Base-by-base conservation (phyloP, 2,329 filamentous ascomycete species). In the Lecanicillium sp. region DNA sequence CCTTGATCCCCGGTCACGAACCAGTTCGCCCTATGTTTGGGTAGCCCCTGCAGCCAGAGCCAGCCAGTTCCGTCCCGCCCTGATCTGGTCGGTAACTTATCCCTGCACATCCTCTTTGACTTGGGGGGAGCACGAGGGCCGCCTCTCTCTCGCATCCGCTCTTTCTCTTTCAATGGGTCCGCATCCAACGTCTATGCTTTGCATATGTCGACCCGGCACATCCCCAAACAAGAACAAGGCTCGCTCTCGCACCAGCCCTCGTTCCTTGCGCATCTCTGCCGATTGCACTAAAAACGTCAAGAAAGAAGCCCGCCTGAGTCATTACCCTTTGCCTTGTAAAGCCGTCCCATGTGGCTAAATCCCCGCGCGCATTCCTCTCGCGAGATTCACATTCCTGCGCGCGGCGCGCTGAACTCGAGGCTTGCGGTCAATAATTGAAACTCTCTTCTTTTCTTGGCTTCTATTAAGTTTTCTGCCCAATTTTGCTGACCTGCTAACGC, bases 21-120 rank as follows among this genome's bases (percentile, higher is more conserved):
- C 24, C 24, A 32, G 44, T 39, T 46, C 26, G 26, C 35, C 44
- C 35, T 38, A 38, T n/a, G n/a, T n/a, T n/a, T n/a, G n/a, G n/a
- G 35, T 26, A 46, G 26, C 44, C 44, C n/a, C 44, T 46, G 44
- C 44, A 37, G 32, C 20, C n/a, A n/a, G n/a, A n/a, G n/a, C n/a
- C n/a, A n/a, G n/a, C n/a, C n/a, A n/a, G n/a, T n/a, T n/a, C n/a
- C n/a, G n/a, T n/a, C 19, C n/a, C 44, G 35, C 44, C 44, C 44
- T 46, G 36, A 23, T 6, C 17, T 20, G n/a, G 30, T 30, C 26
- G 10, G 5, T 17, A n/a, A n/a, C n/a, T n/a, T n/a, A n/a, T n/a
- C n/a, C n/a, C n/a, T n/a, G n/a, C n/a, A n/a, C n/a, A n/a, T n/a
- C n/a, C n/a, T n/a, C n/a, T n/a, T n/a, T n/a, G n/a, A n/a, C n/a